Percentiles rank a stretch among this genome's conserved stretches.
Evolutionary conservation across 129 eudicot genomes (phyloP).

Genomic region (Helianthus tuberosus): DNA sequence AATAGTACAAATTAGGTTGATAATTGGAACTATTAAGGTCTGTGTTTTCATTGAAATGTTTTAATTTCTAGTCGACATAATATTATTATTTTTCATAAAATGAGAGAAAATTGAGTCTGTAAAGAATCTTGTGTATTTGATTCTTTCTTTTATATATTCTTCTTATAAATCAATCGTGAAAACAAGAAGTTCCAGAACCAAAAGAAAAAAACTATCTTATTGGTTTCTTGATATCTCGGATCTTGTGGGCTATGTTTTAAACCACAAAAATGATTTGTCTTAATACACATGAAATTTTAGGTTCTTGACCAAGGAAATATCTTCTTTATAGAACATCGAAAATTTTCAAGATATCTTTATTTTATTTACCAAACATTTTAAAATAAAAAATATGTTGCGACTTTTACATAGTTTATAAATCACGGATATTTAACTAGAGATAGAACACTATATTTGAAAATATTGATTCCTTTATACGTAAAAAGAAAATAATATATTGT

Average conservation of each 20-base stretch:
- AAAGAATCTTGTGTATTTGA: background rate
- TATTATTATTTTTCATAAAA: background rate
- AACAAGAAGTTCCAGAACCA: background rate
- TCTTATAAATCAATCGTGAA: background rate
- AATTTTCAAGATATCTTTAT: background rate
- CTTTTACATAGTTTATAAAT: background rate
- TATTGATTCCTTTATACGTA: background rate
- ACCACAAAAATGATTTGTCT: background rate
- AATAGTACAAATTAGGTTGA: background rate
- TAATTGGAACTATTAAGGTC: background rate
- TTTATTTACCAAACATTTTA: background rate
- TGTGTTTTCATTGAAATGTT: background rate
- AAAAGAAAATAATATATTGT: background rate
- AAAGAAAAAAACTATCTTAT: background rate
- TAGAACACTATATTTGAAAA: conserved; percentile 4
- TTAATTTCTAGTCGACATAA: background rate
- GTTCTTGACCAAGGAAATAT: background rate
- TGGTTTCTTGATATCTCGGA: background rate
- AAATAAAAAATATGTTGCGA: background rate
- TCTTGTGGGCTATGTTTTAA: background rate
- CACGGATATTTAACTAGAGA: background rate
- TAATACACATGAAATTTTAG: background rate
- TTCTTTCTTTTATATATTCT: background rate
- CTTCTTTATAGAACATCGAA: background rate
- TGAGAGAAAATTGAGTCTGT: background rate